phyloP scores from a whole-genome alignment of 2,329 filamentous ascomycete species.

The Ophiostoma populinum region DNA sequence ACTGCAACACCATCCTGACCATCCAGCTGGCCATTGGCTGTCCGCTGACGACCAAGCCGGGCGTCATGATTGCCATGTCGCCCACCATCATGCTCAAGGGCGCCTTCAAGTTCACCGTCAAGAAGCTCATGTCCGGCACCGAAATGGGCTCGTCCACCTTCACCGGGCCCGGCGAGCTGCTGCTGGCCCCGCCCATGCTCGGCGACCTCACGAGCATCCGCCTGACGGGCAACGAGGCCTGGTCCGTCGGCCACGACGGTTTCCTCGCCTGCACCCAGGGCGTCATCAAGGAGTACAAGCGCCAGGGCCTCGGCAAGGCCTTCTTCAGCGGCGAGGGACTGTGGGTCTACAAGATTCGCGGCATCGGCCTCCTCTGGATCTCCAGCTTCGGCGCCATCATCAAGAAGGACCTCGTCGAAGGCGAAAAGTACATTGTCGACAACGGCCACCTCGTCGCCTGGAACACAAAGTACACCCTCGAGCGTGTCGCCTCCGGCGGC shows the following conservation, averaged over 20 bases:
- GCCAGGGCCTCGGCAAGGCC: constrained; percentile 71
- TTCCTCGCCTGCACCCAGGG: constrained; percentile 76
- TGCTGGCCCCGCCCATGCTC: constrained; percentile 62
- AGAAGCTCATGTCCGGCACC: constrained; percentile 73
- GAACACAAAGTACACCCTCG: constrained; percentile 88
- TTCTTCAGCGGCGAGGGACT: constrained; percentile 89
- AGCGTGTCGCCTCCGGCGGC: constrained; percentile 77
- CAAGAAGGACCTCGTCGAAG: constrained; percentile 58
- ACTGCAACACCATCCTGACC: constrained; percentile 78
- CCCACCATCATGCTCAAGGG: constrained; percentile 74
- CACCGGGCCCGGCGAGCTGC: constrained; percentile 78
- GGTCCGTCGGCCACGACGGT: constrained; percentile 74
- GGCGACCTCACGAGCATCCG: constrained; percentile 76
- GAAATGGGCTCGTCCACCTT: constrained; percentile 66
- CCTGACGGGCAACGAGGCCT: constrained; percentile 52
- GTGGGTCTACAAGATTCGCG: constrained; percentile 75
- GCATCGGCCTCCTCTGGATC: constrained; percentile 70
- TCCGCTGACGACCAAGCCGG: constrained; percentile 65
- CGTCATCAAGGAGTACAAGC: constrained; percentile 75
- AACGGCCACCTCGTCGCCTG: constrained; percentile 90
- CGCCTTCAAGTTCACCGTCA: constrained; percentile 67
- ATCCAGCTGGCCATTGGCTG: constrained; percentile 81
- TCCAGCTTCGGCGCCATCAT: constrained; percentile 92
- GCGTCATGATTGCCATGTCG: constrained; percentile 90
- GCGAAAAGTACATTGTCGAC: constrained; percentile 81